phyloP scores from a whole-genome alignment of 1,139 yeast species.

The Yamadazyma sp. region DNA sequence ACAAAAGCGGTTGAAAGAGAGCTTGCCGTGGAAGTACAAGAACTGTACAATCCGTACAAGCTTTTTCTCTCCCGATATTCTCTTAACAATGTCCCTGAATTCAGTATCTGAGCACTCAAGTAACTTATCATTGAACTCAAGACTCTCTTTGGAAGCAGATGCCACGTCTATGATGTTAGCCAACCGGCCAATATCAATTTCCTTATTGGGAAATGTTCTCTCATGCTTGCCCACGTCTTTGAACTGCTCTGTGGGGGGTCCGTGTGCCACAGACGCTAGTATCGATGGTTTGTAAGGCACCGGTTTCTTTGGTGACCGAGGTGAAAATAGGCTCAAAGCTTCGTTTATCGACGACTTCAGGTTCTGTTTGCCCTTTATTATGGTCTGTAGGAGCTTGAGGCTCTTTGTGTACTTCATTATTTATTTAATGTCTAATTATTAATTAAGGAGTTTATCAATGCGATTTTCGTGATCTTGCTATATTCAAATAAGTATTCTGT shows the following conservation, averaged over 20 bases:
- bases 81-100: slow-evolving; percentile 21
- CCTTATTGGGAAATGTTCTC: not conserved
- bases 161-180: slow-evolving; percentile 16
- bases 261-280: slow-evolving; percentile 31
- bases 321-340: slow-evolving; percentile 39
- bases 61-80: slow-evolving; percentile 24
- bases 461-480: too few relatives aligned
- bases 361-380: not conserved
- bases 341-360: slow-evolving; percentile 15
- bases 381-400: not conserved
- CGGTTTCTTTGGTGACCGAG: not conserved
- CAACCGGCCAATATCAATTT: slow-evolving; percentile 18
- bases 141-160: slow-evolving; percentile 17
- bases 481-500: too few relatives aligned
- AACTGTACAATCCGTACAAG: slow-evolving; percentile 29
- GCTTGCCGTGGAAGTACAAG: slow-evolving; percentile 26
- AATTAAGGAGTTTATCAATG: too few relatives aligned
- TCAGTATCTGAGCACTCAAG: slow-evolving; percentile 12
- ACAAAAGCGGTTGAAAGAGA: slow-evolving; percentile 26
- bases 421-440: too few relatives aligned
- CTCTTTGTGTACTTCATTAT: not conserved
- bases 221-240: slow-evolving; percentile 4
- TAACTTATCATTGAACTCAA: slow-evolving; percentile 18
- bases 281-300: slow-evolving; percentile 35
- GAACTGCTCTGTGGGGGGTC: slow-evolving; percentile 32